Evolutionary conservation across 257 asterid species (phyloP), one percentile per base, ranked within the genome.

Genomic region (Scutellaria minor): DNA sequence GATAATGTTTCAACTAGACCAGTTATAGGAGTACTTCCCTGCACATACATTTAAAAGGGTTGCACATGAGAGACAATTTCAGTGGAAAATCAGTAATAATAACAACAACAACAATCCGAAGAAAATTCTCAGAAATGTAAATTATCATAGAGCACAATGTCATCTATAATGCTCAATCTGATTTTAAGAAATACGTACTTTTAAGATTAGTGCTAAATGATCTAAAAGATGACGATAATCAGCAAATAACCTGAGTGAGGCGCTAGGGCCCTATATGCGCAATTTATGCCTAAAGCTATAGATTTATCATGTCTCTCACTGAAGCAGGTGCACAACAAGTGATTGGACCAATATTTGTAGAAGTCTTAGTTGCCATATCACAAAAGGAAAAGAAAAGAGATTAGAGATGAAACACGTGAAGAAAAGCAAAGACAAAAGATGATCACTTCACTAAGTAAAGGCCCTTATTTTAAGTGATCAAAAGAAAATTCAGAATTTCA

Each of bases 1-100:
- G 96, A 94, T 37, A 87, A 82, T 71, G 87, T 73, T 79, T 88
- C 98, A 60, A 81, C 69, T 68, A 91, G 84, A 73, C 93, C 95
- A 75, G 86, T 56, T 44, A 94, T 61, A 52, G 95, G 85, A 79
- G 99, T 80, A 75, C 92, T 79, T 70, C 78, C 93, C 99, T 94
- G 85, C 81, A 82, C 44, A 77, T 53, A 64, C 62, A 64, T 75
- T 60, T 41, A 59, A 18, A 18, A 74, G 70, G 52, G 64, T 31
- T 55, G 56, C 55, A 9, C 51, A 35, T 71, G 70, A 47, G 76
- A 61, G 62, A 76, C 37, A 64, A 44, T 6, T 37, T 53, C 70
- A 50, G 46, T n/a, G 24, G 64, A 53, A 63, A 57, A 57, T 11
- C 63, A 61, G 52, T 60, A 66, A 71, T n/a, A 54, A 14, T 13